Evolutionary conservation across 108 stramenopile species (phyloP), one percentile per base, ranked within the genome.

Genomic region (Licmophora abbreviata): DNA sequence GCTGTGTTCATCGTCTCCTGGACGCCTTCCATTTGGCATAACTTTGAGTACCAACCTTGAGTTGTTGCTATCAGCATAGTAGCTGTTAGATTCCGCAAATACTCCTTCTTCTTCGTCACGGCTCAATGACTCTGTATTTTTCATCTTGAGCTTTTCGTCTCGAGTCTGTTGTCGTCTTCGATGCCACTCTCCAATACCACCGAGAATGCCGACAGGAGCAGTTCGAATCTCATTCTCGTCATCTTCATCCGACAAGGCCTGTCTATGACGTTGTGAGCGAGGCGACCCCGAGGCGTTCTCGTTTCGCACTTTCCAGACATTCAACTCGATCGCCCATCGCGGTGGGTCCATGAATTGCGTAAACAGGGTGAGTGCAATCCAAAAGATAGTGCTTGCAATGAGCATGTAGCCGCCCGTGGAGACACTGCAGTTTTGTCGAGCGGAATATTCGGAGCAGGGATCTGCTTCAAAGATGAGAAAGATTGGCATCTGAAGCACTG

Each of bases 261-360:
- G 48, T 1, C 30, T 29, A 15, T 14, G 15, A 29, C 33, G 30
- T 32, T 50, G 29, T n/a, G n/a, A n/a, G n/a, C n/a, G n/a, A n/a
- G n/a, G n/a, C n/a, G n/a, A n/a, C n/a, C n/a, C n/a, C n/a, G n/a
- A n/a, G n/a, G n/a, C n/a, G n/a, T n/a, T n/a, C n/a, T n/a, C n/a
- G n/a, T n/a, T n/a, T n/a, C n/a, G n/a, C 10, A 54, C 44, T 36
- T 52, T 47, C 69, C 69, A 70, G 1, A 41, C 36, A 48, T 57
- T 45, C 4, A 70, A 25, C 37, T 56, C 59, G 5, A 44, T 6
- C 8, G 43, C 59, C 71, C 59, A 61, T 12, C 29, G 23, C 0
- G 64, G 64, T 20, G 50, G 43, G 51, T 72, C 71, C 33, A 65
- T 25, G 29, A 49, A 61, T 37, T 72, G 71, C 0, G 71, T 72